These are phyloP conservation scores for Colletotrichum costaricense DNA, from an alignment of 2,329 filamentous ascomycete genomes.

Conservation along the genomic window DNA sequence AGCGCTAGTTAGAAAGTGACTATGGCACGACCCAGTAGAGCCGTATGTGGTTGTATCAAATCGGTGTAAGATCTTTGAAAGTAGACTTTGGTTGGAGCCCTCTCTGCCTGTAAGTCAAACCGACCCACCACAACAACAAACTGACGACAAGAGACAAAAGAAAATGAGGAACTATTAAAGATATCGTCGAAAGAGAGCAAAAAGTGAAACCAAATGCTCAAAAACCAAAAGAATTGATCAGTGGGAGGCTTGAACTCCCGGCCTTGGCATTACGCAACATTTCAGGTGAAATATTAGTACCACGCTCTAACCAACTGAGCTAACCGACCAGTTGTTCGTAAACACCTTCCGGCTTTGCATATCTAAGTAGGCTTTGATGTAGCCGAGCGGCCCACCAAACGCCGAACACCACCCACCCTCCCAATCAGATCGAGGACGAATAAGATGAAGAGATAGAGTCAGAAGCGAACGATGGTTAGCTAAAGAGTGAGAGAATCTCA, in stretches of 20 bases:
- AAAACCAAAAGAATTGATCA: not conserved
- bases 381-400: too few species aligned
- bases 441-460: not conserved
- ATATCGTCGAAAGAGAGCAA: too few species aligned
- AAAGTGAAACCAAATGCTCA: too few species aligned
- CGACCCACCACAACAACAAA: too few species aligned
- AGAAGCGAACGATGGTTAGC: not conserved
- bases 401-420: not conserved
- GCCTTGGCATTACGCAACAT: not conserved
- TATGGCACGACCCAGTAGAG: too few species aligned
- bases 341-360: fast-evolving
- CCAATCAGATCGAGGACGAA: not conserved
- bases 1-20: too few species aligned
- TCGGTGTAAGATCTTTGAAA: too few species aligned
- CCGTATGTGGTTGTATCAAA: too few species aligned
- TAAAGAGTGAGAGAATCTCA: not conserved
- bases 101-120: too few species aligned
- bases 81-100: too few species aligned
- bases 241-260: not conserved
- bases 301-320: not conserved
- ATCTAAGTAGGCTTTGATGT: fast-evolving
- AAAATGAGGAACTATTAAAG: too few species aligned
- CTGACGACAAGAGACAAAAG: too few species aligned
- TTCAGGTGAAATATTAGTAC: not conserved
- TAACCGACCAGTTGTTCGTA: not conserved